phyloP scores from a whole-genome alignment of 768 basidiomycete species.

The Rhizopogon vulgaris region DNA sequence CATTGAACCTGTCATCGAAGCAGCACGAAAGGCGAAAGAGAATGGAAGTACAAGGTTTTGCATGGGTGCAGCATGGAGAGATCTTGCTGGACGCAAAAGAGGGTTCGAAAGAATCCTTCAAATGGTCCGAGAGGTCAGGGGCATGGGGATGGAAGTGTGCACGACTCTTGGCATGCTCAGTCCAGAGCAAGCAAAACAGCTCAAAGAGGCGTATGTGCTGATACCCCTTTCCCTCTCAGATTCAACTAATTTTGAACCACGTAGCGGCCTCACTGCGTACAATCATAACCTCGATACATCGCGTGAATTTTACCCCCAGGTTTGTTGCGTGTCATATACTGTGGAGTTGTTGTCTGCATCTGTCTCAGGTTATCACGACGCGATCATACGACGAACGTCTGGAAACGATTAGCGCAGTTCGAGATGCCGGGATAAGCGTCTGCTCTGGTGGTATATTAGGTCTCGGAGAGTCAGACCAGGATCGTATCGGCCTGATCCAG shows the following conservation, averaged over 20 bases:
- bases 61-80: constrained; percentile 99
- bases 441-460: constrained; percentile 97
- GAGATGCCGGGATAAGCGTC: constrained; percentile 93
- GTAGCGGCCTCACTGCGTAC: constrained; percentile 89
- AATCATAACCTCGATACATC: constrained; percentile 99
- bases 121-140: constrained; percentile 88
- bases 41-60: constrained; percentile 98
- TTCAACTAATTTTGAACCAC: constrained; percentile 6
- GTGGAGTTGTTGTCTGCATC: neutral
- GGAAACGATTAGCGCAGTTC: constrained; percentile 83
- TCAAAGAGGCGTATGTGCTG: constrained; percentile 82
- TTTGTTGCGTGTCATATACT: constrained; percentile 23
- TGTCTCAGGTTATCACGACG: constrained; percentile 82
- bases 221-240: constrained; percentile 1
- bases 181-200: constrained; percentile 83
- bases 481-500: constrained; percentile 90
- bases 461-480: constrained; percentile 83
- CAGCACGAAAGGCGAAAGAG: constrained; percentile 88
- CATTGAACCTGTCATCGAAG: constrained; percentile 87
- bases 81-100: constrained; percentile 85
- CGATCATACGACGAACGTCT: constrained; percentile 92
- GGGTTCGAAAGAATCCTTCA: constrained; percentile 90
- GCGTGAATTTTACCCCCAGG: constrained; percentile 92
- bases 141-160: constrained; percentile 99
- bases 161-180: constrained; percentile 97